A percentile compares a stretch with the other conserved stretches of the same genome.
Evolutionary conservation across 2,329 filamentous ascomycete species (phyloP).

Genomic region (Penicillium sp.): DNA sequence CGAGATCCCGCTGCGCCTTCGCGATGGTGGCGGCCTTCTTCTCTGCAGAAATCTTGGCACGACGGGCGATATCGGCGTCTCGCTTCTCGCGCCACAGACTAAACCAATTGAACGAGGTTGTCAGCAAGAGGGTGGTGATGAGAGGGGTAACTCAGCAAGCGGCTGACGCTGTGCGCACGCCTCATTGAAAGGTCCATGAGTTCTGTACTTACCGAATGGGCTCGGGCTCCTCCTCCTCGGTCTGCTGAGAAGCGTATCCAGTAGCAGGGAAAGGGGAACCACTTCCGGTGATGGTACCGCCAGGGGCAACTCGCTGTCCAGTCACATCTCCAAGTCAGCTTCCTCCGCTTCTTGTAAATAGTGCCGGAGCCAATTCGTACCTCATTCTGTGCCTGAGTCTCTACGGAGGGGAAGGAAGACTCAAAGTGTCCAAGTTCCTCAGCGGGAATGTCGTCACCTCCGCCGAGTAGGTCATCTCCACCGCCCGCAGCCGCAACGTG

Average conservation of each 20-base stretch:
- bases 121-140: constrained; percentile 10
- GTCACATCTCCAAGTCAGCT: constrained; percentile 22
- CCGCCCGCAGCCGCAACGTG: constrained; percentile 60
- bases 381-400: constrained; percentile 68
- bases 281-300: constrained; percentile 77
- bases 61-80: constrained; percentile 78
- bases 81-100: constrained; percentile 88
- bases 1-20: constrained; percentile 90
- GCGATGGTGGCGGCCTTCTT: constrained; percentile 85
- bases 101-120: neutral
- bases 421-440: constrained; percentile 69
- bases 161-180: constrained; percentile 13
- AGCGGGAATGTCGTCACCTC: constrained; percentile 31
- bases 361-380: constrained; percentile 47
- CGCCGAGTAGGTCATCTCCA: constrained; percentile 71
- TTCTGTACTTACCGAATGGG: constrained; percentile 64
- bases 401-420: constrained; percentile 86
- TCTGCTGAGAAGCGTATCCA: constrained; percentile 57
- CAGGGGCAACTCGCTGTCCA: constrained; percentile 68
- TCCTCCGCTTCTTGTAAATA: constrained; percentile 1
- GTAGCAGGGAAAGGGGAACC: constrained; percentile 58
- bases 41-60: constrained; percentile 77
- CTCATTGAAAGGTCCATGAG: neutral
- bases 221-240: constrained; percentile 83
- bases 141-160: neutral